Percentiles rank a stretch among this genome's conserved stretches.
These are phyloP conservation scores for Candida sakaeoensis DNA, from an alignment of 805 yeast genomes.

Conservation along the genomic window DNA sequence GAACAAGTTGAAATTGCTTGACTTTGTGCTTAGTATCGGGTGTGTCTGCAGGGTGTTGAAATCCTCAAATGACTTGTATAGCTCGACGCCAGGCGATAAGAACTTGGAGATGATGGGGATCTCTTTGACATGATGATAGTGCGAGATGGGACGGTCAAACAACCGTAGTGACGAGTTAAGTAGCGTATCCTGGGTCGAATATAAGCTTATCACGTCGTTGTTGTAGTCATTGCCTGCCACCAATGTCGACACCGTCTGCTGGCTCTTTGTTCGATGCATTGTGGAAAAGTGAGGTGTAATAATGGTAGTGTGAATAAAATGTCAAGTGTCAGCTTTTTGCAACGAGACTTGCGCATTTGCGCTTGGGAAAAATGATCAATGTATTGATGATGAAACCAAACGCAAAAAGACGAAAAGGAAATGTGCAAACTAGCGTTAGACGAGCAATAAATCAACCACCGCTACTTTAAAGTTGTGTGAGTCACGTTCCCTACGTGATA, in stretches of 20 bases:
- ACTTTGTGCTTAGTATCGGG: slow-evolving; percentile 5
- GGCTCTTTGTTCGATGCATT: slow-evolving; percentile 5
- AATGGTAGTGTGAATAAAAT: no score
- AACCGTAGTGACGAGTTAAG: slow-evolving; percentile 1
- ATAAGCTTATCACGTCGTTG: neutral
- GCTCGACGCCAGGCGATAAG: slow-evolving; percentile 13
- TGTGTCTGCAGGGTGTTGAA: neutral
- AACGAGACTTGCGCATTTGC: no score
- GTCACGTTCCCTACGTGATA: no score
- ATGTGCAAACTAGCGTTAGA: no score
- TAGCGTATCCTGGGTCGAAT: slow-evolving; percentile 3
- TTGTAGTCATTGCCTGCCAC: neutral
- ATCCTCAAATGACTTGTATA: slow-evolving; percentile 5
- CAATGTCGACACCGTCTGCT: slow-evolving; percentile 8
- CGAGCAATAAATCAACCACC: no score
- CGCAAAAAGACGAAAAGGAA: no score
- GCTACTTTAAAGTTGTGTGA: no score
- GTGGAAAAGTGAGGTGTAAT: no score
- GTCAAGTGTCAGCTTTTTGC: no score
- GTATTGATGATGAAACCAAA: no score
- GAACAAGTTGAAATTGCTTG: slow-evolving; percentile 16
- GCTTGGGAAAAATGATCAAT: no score
- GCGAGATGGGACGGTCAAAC: neutral
- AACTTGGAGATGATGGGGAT: slow-evolving; percentile 19
- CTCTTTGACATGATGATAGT: slow-evolving; percentile 7